These are phyloP conservation scores for Pisolithus sp. DNA, from an alignment of 768 basidiomycete species.

Conservation along the genomic window DNA sequence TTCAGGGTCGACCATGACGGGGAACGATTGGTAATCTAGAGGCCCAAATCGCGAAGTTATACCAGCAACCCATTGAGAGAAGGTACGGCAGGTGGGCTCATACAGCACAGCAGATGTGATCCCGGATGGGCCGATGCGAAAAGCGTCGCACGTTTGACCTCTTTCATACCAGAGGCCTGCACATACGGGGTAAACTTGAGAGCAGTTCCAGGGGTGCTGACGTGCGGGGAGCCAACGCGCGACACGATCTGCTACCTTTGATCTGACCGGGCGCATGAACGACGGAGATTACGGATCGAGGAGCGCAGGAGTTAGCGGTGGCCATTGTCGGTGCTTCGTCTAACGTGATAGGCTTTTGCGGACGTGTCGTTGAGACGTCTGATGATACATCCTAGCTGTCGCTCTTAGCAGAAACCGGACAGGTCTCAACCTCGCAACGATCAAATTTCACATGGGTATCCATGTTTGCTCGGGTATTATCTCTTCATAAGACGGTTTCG, in stretches of 20 bases:
- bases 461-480: background rate
- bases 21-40: conserved; percentile 9
- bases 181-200: conserved; percentile 7
- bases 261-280: conserved; percentile 13
- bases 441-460: background rate
- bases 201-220: background rate
- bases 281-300: conserved; percentile 31
- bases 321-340: conserved; percentile 11
- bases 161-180: conserved; percentile 2
- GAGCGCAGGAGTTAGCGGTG: conserved; percentile 23
- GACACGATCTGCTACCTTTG: conserved; percentile 10
- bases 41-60: conserved; percentile 6
- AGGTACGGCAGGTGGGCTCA: background rate
- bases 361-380: conserved; percentile 18
- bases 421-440: background rate
- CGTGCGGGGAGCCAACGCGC: conserved; percentile 2
- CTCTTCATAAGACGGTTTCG: background rate
- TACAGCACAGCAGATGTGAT: conserved; percentile 8
- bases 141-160: conserved; percentile 3
- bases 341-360: conserved; percentile 31
- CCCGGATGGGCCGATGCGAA: background rate
- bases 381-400: conserved; percentile 1
- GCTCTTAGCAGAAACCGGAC: background rate
- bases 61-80: background rate
- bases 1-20: conserved; percentile 19